Conservation (phyloP, 116 monocot species). For the Trichopus zeylanicus region DNA sequence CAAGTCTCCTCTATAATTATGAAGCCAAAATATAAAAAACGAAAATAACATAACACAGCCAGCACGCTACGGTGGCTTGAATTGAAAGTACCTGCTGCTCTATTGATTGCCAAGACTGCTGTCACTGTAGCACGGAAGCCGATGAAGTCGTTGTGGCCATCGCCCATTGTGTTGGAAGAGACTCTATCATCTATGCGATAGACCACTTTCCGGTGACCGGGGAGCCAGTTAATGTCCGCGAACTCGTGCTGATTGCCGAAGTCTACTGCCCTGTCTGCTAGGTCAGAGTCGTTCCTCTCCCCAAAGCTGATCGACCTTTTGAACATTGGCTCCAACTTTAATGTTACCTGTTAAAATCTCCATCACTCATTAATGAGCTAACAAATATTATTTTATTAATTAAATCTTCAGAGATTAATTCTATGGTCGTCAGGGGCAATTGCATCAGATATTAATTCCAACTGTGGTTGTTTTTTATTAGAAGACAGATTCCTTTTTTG, state of each 20-base stretch:
- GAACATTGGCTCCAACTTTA: conserved; percentile 48
- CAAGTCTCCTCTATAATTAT: conserved; percentile 20
- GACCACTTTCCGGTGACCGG: conserved; percentile 26
- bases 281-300: conserved; percentile 14
- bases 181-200: conserved; percentile 50
- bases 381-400: too few relatives aligned
- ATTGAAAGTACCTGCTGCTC: conserved; percentile 46
- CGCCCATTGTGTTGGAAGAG: conserved; percentile 14
- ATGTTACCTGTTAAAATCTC: conserved; percentile 67
- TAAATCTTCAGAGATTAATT: too few relatives aligned
- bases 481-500: too few relatives aligned
- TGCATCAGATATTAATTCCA: too few relatives aligned
- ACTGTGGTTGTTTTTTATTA: too few relatives aligned
- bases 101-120: conserved; percentile 1
- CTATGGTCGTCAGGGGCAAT: too few relatives aligned
- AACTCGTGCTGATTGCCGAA: conserved; percentile 65
- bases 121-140: conserved; percentile 39
- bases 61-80: too few relatives aligned
- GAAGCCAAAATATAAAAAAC: background rate
- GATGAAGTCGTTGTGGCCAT: conserved; percentile 44
- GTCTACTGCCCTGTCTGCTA: conserved; percentile 22
- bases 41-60: too few relatives aligned
- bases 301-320: conserved; percentile 48
- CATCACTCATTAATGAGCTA: too few relatives aligned
- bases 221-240: conserved; percentile 66